Conservation (phyloP, 1,139 yeast species). For the Geotrichum europaeum region DNA sequence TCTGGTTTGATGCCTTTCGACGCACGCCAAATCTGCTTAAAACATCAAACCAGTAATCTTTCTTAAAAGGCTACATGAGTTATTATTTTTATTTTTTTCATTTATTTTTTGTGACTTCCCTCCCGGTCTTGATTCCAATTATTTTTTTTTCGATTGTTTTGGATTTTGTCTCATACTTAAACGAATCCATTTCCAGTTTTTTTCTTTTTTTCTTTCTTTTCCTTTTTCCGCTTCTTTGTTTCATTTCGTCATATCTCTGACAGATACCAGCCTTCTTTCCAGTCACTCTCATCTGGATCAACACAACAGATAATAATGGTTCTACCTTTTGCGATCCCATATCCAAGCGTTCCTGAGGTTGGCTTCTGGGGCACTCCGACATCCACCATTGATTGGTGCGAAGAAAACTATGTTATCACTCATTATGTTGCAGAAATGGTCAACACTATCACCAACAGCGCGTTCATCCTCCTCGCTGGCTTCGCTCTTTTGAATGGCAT, state of each 20-base stretch:
- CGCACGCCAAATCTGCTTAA: too few relatives aligned
- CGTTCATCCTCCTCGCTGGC: constrained; percentile 57
- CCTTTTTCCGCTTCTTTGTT: neutral
- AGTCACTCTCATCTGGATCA: neutral
- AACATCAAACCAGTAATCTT: too few relatives aligned
- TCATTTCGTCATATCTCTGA: neutral
- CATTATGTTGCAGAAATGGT: constrained; percentile 81
- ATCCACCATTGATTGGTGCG: constrained; percentile 93
- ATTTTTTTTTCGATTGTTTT: too few relatives aligned
- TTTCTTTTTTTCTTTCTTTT: constrained; percentile 1
- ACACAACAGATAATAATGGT: constrained; percentile 3
- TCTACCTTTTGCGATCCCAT: constrained; percentile 26
- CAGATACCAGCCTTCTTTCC: neutral
- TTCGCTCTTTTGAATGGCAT: constrained; percentile 61
- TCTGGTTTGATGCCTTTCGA: too few relatives aligned
- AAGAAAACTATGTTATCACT: constrained; percentile 87
- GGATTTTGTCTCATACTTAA: neutral
- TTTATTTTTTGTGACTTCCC: neutral
- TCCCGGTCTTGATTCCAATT: too few relatives aligned
- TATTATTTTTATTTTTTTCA: neutral
- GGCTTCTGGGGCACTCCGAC: constrained; percentile 37
- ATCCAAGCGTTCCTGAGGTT: constrained; percentile 28
- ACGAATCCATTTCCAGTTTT: neutral
- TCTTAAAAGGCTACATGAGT: neutral
- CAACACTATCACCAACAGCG: constrained; percentile 71